These are phyloP conservation scores for Saccharomyces jurei DNA, from an alignment of 805 yeast genomes.

Conservation along the genomic window DNA sequence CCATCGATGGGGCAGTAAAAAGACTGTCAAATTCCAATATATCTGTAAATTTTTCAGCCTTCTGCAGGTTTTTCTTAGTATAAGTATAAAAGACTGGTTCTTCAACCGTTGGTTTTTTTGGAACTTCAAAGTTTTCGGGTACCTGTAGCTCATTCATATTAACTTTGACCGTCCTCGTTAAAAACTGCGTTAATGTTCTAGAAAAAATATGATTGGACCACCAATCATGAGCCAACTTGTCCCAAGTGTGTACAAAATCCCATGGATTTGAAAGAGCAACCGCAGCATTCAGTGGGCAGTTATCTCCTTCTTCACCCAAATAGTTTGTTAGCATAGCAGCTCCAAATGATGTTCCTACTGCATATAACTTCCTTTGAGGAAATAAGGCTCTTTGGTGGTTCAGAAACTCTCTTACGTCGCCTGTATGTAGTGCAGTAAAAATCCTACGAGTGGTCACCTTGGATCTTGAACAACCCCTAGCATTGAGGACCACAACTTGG, in stretches of 20 bases:
- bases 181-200: constrained; percentile 36
- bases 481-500: constrained; percentile 54
- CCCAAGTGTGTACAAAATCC: constrained; percentile 52
- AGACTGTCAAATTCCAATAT: constrained; percentile 52
- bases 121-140: constrained; percentile 19
- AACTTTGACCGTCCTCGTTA: constrained; percentile 38
- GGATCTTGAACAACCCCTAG: constrained; percentile 71
- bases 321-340: constrained; percentile 60
- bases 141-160: constrained; percentile 33
- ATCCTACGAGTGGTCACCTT: constrained; percentile 59
- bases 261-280: constrained; percentile 59
- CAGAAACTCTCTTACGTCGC: constrained; percentile 54
- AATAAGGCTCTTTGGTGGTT: constrained; percentile 39
- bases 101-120: constrained; percentile 14
- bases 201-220: constrained; percentile 37
- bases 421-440: constrained; percentile 59
- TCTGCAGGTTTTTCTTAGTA: constrained; percentile 30
- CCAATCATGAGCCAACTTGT: constrained; percentile 34
- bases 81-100: constrained; percentile 20
- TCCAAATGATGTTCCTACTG: constrained; percentile 66
- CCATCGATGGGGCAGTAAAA: constrained; percentile 55
- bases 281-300: constrained; percentile 46
- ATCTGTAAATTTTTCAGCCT: constrained; percentile 32
- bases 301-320: constrained; percentile 53
- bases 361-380: constrained; percentile 54